phyloP scores from a whole-genome alignment of 768 basidiomycete genomes.

The Pluteus cervinus region DNA sequence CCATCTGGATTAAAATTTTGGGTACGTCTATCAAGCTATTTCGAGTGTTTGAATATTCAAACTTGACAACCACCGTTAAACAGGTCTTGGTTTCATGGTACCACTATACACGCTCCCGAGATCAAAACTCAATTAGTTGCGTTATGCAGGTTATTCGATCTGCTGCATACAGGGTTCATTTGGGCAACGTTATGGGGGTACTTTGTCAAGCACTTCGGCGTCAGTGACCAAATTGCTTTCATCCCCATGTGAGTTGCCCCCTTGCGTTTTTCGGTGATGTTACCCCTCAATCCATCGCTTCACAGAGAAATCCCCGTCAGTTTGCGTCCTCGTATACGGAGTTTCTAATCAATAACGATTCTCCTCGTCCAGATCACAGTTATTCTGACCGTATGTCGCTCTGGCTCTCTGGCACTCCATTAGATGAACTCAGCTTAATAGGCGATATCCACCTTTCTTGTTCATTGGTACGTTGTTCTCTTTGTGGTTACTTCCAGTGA shows the following conservation, averaged over 20 bases:
- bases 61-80: too few relatives aligned
- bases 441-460: conserved; percentile 22
- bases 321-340: too few relatives aligned
- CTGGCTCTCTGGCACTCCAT: too few relatives aligned
- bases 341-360: too few relatives aligned
- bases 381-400: too few relatives aligned
- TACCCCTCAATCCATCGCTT: background rate
- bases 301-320: too few relatives aligned
- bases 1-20: conserved; percentile 5
- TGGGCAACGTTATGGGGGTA: conserved; percentile 21
- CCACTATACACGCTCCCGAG: too few relatives aligned
- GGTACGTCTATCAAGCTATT: conserved; percentile 7
- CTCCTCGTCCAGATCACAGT: too few relatives aligned
- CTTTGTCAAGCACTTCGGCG: conserved; percentile 16
- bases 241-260: conserved; percentile 18
- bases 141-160: conserved; percentile 21
- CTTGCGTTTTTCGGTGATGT: background rate
- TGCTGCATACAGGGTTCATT: conserved; percentile 17
- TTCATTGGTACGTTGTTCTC: conserved; percentile 18
- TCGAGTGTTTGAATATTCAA: too few relatives aligned
- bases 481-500: background rate
- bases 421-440: too few relatives aligned
- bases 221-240: conserved; percentile 9
- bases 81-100: too few relatives aligned
- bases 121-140: too few relatives aligned